A percentile compares a stretch with the other conserved stretches of the same genome.
Evolutionary conservation across 495 filamentous ascomycete species (phyloP).

Genomic region (Neurospora sp.): DNA sequence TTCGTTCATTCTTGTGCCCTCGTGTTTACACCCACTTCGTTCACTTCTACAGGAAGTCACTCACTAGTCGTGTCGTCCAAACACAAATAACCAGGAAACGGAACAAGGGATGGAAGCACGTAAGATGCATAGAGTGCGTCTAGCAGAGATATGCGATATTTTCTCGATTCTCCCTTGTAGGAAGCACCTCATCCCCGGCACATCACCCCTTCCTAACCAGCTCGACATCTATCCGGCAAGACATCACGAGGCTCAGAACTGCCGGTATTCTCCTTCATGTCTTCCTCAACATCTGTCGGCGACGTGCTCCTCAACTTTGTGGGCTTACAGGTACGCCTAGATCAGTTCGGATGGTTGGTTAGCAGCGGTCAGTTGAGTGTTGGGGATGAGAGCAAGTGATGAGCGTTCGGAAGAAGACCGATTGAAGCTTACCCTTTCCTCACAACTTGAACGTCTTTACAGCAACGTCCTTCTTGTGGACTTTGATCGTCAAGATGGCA

Average conservation of each 20-base stretch:
- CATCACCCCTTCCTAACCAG: not conserved
- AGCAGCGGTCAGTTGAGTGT: too few species aligned
- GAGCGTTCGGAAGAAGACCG: not conserved
- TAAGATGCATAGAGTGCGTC: not conserved
- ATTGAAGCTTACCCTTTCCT: not conserved
- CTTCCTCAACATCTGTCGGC: not conserved
- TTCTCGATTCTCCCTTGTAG: not conserved
- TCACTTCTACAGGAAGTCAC: too few species aligned
- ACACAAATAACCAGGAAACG: not conserved
- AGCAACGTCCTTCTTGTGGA: not conserved
- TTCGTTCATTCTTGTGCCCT: too few species aligned
- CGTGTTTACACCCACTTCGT: too few species aligned
- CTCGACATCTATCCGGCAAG: not conserved
- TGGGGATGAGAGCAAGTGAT: not conserved
- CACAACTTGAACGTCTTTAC: not conserved
- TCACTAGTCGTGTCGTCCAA: too few species aligned
- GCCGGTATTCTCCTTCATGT: too few species aligned
- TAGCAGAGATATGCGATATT: not conserved
- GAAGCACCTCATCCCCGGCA: not conserved
- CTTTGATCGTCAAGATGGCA: not conserved
- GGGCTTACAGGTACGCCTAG: not conserved
- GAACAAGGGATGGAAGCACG: not conserved
- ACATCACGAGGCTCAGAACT: too few species aligned
- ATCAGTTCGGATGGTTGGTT: not conserved
- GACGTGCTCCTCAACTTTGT: not conserved